Percentiles rank a stretch among this genome's conserved stretches.
Conservation (phyloP, 306 rosid genomes). For the Cicer arietinum region DNA sequence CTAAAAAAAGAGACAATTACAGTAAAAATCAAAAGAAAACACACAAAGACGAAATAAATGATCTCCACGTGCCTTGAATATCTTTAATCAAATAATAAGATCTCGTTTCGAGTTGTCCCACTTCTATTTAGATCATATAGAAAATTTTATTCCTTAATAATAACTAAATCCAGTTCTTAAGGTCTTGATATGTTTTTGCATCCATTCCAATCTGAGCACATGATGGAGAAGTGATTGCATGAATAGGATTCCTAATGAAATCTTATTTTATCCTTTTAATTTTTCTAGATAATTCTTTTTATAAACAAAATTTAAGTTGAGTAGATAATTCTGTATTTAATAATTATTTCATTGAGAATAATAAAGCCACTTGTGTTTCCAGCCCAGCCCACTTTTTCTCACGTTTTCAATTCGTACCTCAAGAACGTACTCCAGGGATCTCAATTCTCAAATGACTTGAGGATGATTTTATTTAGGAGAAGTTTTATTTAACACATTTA, state of each 20-base stretch:
- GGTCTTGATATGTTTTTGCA: conserved; percentile 4
- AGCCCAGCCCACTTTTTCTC: neutral
- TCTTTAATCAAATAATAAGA: neutral
- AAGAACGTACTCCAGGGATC: neutral
- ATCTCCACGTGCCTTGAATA: conserved; percentile 5
- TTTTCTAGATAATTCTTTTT: neutral
- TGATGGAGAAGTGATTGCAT: conserved; percentile 18
- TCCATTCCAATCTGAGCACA: conserved; percentile 24
- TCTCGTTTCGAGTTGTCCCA: conserved; percentile 32
- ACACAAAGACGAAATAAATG: neutral
- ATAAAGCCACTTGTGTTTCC: neutral
- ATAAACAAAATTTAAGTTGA: too few species aligned
- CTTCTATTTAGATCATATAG: conserved; percentile 17
- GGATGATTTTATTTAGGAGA: too few species aligned
- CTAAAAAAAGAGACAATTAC: too few species aligned
- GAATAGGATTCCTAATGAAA: neutral
- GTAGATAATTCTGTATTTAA: neutral
- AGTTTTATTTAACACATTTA: too few species aligned
- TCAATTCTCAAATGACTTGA: neutral
- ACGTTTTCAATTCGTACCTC: neutral
- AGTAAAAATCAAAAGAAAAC: neutral
- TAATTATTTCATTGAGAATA: neutral
- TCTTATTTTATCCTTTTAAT: neutral
- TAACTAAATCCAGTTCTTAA: neutral
- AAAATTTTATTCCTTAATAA: conserved; percentile 5